A percentile compares a stretch with the other conserved stretches of the same genome.
These are phyloP conservation scores for Hippophae rhamnoides DNA, from an alignment of 306 rosid genomes.

Conservation along the genomic window DNA sequence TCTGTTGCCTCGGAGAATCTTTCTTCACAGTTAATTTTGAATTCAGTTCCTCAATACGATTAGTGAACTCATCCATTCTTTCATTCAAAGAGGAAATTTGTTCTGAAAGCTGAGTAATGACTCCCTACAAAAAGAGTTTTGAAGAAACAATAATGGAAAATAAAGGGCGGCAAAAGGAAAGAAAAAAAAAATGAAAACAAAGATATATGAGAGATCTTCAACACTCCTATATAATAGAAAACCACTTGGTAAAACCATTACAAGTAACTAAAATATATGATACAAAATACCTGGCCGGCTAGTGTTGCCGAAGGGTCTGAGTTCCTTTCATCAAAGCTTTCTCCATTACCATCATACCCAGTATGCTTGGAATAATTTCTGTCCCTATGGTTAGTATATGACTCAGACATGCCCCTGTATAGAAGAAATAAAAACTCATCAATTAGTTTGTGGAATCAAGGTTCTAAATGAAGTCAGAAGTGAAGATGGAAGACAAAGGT, in stretches of 20 bases:
- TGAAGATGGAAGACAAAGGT: not conserved
- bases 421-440: conserved; percentile 14
- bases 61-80: conserved; percentile 92
- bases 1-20: conserved; percentile 69
- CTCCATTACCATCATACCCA: conserved; percentile 35
- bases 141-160: no score
- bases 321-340: conserved; percentile 56
- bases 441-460: conserved; percentile 12
- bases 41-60: conserved; percentile 75
- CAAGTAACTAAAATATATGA: not conserved
- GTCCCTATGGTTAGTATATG: conserved; percentile 79
- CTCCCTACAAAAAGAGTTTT: conserved; percentile 32
- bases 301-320: conserved; percentile 38
- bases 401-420: conserved; percentile 75
- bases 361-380: conserved; percentile 47
- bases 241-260: conserved; percentile 10
- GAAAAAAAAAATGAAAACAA: conserved; percentile 1
- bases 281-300: conserved; percentile 49
- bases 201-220: conserved; percentile 6
- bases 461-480: conserved; percentile 2
- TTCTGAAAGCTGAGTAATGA: conserved; percentile 65
- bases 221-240: conserved; percentile 3
- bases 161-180: conserved; percentile 2
- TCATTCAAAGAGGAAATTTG: conserved; percentile 87
- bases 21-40: conserved; percentile 48